Evolutionary conservation across 768 basidiomycete genomes (phyloP), one percentile per base, ranked within the genome.

Genomic region (Lactarius hatsudake): DNA sequence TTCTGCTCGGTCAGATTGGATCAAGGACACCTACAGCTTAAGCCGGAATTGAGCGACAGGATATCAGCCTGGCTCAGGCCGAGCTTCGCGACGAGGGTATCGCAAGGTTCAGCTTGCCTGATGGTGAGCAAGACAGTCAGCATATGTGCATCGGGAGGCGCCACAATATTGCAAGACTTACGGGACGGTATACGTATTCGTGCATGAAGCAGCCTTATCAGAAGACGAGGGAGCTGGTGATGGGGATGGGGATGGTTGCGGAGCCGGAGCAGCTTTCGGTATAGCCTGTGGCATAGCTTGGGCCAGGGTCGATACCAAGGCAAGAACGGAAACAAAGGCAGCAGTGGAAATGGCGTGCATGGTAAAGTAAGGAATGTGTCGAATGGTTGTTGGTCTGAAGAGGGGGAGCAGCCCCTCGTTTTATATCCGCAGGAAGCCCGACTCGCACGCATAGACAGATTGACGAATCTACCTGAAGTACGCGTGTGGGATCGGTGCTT

Each of bases 341-440:
- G 45, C n/a, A 53, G 61, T 34, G 45, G 48, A 53, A 38, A 59
- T 18, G 40, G 26, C 28, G 36, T 57, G 28, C 66, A 67, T 67
- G 57, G 8, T 63, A 20, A 36, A 7, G 48, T 15, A 15, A 30
- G 51, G 0, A 1, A 7, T 61, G 20, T 4, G 43, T 51, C 28
- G 6, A 15, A 20, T 15, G 10, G 54, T 15, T 56, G 18, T 30
- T 20, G 15, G 9, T n/a, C 15, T 10, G 13, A 10, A n/a, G 36
- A 20, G 13, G 51, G 13, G 17, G 30, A 10, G n/a, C 4, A 51
- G 23, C 54, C 30, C 20, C 18, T 9, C 13, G 1, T 48, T 57
- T 61, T 61, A 66, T 48, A 56, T n/a, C 65, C 43, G 43, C 43
- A 15, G 3, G 8, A 9, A 26, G n/a, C n/a, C 48, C n/a, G 10